Evolutionary conservation across 306 rosid species (phyloP), one percentile per base, ranked within the genome.

Genomic region (Abrus pulchellus): DNA sequence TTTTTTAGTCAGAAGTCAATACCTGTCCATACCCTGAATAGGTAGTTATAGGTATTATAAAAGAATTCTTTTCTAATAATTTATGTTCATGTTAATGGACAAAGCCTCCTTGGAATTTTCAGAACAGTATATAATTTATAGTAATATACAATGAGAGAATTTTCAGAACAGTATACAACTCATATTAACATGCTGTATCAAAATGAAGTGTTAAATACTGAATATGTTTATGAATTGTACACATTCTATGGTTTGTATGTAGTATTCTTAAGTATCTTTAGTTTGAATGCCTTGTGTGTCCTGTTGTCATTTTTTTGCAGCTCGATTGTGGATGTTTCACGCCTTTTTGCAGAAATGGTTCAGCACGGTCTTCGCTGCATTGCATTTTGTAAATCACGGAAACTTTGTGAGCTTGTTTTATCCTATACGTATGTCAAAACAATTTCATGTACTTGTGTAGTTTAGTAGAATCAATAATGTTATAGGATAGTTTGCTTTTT

Each of bases 331-430:
- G 94, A 88, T 70, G 80, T 87, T 53, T 88, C 99, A 1, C 81
- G 87, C 74, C 97, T 93, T 61, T 89, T 95, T 78, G 98, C 97
- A 9, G 99, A 95, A 89, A 93, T 95, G 99, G 93, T 95, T 80
- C 97, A 89, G 90, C 99, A 95, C 83, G 96, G 99, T 76, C 98
- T 95, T 87, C 96, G 99, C 68, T 90, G 97, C 88, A 89, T 95
- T 62, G 91, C 96, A 33, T 95, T 95, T 68, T 93, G 99, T 83
- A 95, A 86, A 89, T 85, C 96, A 53, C 89, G 95, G 84, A 93
- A 93, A 86, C 97, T 93, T 65, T 93, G 96, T 78, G 97, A 93
- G 86, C 90, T 95, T 79, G 95, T 94, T 75, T 80, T 93, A 79
- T 86, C 86, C 66, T 82, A 90, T 88, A 85, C 97, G 99, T 94